phyloP scores from a whole-genome alignment of 1,284 basidiomycete species.

The Coniferiporia weirii region DNA sequence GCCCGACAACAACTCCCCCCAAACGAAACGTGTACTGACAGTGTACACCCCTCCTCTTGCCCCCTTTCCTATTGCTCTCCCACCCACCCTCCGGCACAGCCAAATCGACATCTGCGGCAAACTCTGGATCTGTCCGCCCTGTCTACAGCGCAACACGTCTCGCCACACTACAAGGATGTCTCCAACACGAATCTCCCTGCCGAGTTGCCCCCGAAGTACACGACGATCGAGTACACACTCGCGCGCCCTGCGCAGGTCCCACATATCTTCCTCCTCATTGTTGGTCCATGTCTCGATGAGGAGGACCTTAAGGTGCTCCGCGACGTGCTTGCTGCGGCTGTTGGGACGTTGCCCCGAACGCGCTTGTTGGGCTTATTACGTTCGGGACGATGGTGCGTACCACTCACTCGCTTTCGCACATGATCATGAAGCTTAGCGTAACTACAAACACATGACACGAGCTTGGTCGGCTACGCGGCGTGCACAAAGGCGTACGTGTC shows the following conservation, averaged over 20 bases:
- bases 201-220: slow-evolving; percentile 96
- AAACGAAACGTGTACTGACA: background rate
- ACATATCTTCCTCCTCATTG: slow-evolving; percentile 94
- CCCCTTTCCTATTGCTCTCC: too few relatives aligned
- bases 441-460: slow-evolving; percentile 90
- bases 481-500: slow-evolving; percentile 99
- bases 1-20: too few relatives aligned
- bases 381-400: slow-evolving; percentile 87
- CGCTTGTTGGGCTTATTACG: slow-evolving; percentile 93
- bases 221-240: slow-evolving; percentile 98
- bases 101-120: slow-evolving; percentile 98
- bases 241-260: slow-evolving; percentile 87
- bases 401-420: background rate
- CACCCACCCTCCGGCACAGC: slow-evolving; percentile 43
- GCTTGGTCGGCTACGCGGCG: slow-evolving; percentile 90
- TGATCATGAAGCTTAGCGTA: background rate
- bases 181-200: slow-evolving; percentile 95
- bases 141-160: slow-evolving; percentile 93
- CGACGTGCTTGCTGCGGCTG: slow-evolving; percentile 88
- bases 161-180: slow-evolving; percentile 98
- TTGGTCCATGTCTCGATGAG: slow-evolving; percentile 96
- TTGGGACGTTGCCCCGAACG: slow-evolving; percentile 92
- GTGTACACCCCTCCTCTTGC: too few relatives aligned
- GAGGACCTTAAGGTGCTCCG: slow-evolving; percentile 94
- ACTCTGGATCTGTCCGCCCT: slow-evolving; percentile 99